Evolutionary conservation across 331 rosid genomes (phyloP), one percentile per base, ranked within the genome.

Genomic region (Saraca asoca): DNA sequence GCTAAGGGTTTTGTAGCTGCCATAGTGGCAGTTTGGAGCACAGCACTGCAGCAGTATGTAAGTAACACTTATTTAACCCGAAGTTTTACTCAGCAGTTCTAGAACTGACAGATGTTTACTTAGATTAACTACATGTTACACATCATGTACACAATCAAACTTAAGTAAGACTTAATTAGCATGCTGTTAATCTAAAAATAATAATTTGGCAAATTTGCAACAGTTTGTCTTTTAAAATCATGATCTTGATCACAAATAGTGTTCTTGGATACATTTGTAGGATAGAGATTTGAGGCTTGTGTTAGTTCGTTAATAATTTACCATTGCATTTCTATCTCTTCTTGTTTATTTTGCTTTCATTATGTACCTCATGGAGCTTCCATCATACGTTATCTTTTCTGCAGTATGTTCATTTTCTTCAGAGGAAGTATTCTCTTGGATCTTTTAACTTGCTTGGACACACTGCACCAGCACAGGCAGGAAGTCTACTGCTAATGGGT

Each of bases 381-480:
- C 59, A n/a, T 53, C 51, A 18, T 64, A 8, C 59, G 18, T 70
- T 69, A 55, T 53, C 43, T 44, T 76, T 68, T 66, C 13, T 75
- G 86, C 85, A 93, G 98, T 89, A 84, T 66, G 96, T 93, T 54
- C 96, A 89, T 81, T 84, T 68, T 67, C 98, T 93, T 60, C 98
- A 93, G 79, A 82, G 95, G 72, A 92, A 89, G 79, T 89, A 93
- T 76, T 87, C 98, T 62, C 90, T 93, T 29, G 90, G 98, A 58
- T 93, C 98, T 12, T 93, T 93, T 85, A 87, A 89, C 73, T 79
- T 93, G 78, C 70, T 93, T 78, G 94, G 94, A 58, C 96, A 93
- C 46, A 93, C 95, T n/a, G 98, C 98, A 11, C 98, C 98, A 20
- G 90, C 88, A 9, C 98, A 93, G 73, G 98, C 98, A 7, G 53